Percentiles rank a stretch among this genome's conserved stretches.
Evolutionary conservation across 2,329 filamentous ascomycete species (phyloP).

Genomic region (Domatiomyces globalis): DNA sequence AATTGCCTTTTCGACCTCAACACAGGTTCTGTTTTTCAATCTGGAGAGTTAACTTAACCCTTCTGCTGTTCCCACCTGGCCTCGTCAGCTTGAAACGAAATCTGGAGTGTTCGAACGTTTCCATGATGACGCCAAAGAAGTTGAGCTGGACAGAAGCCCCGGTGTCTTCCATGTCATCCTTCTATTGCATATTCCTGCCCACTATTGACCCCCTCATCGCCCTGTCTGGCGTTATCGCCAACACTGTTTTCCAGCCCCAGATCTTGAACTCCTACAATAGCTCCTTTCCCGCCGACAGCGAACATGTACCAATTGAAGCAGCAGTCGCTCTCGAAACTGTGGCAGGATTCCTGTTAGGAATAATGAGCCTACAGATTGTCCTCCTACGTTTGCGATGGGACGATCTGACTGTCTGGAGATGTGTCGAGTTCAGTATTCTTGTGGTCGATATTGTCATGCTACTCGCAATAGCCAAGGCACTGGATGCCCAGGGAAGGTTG

Average conservation of each 20-base stretch:
- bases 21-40: too few species aligned
- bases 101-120: too few species aligned
- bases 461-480: not conserved
- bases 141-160: too few species aligned
- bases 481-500: not conserved
- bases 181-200: constrained; percentile 5
- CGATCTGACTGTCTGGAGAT: constrained; percentile 4
- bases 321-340: constrained; percentile 1
- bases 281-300: not conserved
- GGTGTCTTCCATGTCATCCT: not conserved
- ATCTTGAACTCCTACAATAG: constrained; percentile 3
- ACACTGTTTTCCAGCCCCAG: constrained; percentile 1
- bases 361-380: constrained; percentile 4
- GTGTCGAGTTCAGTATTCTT: constrained; percentile 3
- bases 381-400: constrained; percentile 2
- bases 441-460: constrained; percentile 3
- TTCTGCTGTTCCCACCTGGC: too few species aligned
- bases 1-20: too few species aligned
- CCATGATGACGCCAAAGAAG: too few species aligned
- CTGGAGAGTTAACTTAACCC: too few species aligned
- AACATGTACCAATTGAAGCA: not conserved
- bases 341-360: constrained; percentile 3
- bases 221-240: constrained; percentile 3
- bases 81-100: too few species aligned
- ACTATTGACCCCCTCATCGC: constrained; percentile 7